Base-by-base conservation (phyloP, 2,329 filamentous ascomycete genomes). In the Neonectria faginata region DNA sequence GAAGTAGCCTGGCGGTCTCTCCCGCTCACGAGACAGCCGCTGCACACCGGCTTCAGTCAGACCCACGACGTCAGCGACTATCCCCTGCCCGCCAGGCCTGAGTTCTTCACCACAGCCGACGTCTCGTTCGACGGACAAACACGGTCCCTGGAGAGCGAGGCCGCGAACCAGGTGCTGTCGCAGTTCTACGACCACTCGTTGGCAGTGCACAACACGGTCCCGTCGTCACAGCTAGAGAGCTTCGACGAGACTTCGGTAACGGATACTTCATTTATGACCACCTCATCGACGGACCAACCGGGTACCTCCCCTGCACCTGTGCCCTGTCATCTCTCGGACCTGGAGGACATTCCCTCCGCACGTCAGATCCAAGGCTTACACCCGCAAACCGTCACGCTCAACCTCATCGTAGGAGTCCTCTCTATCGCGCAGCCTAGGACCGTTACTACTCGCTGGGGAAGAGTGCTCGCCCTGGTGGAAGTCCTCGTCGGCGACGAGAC, bases 401-500 rank as follows among this genome's bases (percentile, higher is more conserved):
- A 94, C 75, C 77, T 97, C 6, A 86, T 97, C n/a, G 92, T 89
- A 11, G 92, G 91, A 3, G 83, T 97, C 51, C 90, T 97, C 66
- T 89, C 91, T 12, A 85, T 93, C 53, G 85, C 90, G 1, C 84
- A 89, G 41, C 84, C 91, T 1, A 88, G 92, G 25, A 85, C 85
- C 2, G 88, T 97, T 20, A 86, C 83, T 31, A 92, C 94, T 0
- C 85, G 87, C 42, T 90, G 86, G 80, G 87, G 90, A 27, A 79
- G 80, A 11, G 82, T 83, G 7, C 84, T 90, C 56, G 86, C 91
- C 6, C 84, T 97, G 3, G 81, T 95, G 44, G 93, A 97, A 77
- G 78, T 96, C 2, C 82, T 94, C 1, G 88, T 97, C 1, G 94
- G 92, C 5, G 95, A 98, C 76, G 92, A 97, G 56, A 97, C 94